phyloP scores from a whole-genome alignment of 2,329 filamentous ascomycete genomes.

The Myriosclerotinia scirpicola region DNA sequence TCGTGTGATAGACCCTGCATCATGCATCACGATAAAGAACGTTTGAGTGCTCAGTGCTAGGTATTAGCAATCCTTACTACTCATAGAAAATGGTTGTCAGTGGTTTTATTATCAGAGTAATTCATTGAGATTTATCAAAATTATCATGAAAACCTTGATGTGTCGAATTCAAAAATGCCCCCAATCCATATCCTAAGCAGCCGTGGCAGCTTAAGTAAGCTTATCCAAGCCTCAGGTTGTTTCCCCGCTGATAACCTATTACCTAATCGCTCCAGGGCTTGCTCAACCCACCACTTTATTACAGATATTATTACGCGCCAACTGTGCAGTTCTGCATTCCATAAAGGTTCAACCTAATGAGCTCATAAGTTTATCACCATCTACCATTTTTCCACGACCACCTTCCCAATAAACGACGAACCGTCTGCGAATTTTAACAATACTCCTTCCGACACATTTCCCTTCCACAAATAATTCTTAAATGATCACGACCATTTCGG shows the following conservation, averaged over 20 bases:
- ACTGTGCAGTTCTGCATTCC: slow-evolving; percentile 7
- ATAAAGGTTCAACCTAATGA: not conserved
- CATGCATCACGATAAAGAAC: slow-evolving; percentile 4
- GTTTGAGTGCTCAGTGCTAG: no score
- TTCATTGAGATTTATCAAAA: no score
- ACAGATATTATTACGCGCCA: slow-evolving; percentile 10
- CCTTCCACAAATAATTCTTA: slow-evolving; percentile 4
- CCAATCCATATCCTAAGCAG: no score
- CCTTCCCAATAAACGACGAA: not conserved
- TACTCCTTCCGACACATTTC: not conserved
- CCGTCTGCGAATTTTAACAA: not conserved
- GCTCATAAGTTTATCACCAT: not conserved
- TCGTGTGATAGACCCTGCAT: not conserved
- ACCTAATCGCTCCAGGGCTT: no score
- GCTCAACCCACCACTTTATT: not conserved
- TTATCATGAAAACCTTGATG: no score
- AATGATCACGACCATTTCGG: slow-evolving; percentile 14
- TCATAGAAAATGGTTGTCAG: no score
- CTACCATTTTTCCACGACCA: not conserved
- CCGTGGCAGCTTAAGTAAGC: no score
- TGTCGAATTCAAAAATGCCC: no score
- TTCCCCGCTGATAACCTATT: no score
- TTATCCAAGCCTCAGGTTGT: no score
- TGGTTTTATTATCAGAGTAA: no score
- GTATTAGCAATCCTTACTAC: not conserved